Evolutionary conservation across 1,139 yeast species (phyloP), one percentile per base, ranked within the genome.

Genomic region (Geotrichum reessii): DNA sequence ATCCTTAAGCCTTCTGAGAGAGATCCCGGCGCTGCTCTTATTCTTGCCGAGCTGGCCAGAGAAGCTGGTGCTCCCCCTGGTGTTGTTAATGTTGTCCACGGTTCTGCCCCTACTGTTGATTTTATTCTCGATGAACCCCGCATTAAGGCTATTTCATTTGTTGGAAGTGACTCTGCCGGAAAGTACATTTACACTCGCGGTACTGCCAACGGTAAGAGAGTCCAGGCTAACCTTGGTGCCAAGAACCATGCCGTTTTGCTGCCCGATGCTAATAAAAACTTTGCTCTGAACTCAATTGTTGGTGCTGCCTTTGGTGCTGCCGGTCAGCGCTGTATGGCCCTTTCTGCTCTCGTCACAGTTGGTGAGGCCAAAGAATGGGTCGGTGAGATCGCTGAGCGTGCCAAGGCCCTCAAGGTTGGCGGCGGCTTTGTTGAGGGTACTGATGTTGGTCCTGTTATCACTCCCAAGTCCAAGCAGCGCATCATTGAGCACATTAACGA

Each of bases 251-350:
- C 86, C 70, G 82, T 86, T 53, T 82, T 85, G 37, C 78, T 84
- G 64, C 91, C 91, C 8, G 92, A 86, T 67, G 90, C 92, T 40
- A 81, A 84, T 74, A 83, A 82, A 71, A 73, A 75, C 63, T 87
- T 83, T 64, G 83, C 87, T 60, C 74, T 86, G 64, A 84, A 83
- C 69, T 85, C 89, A 28, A 74, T 86, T 50, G 84, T 78, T 58
- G 92, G 92, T 52, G 91, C 93, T 50, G 89, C 90, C 24, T 86
- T 87, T 67, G 93, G 93, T 48, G 93, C 93, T 61, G 92, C 92
- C 42, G 93, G 93, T 61, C 92, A 86, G 76, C 81, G 93, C 72
- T 86, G 93, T 74, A 86, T 86, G 92, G 92, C 92, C 14, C 83
- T 87, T 53, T 82, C 87, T 17, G 90, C 84, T 4, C 77, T 86